These are phyloP conservation scores for Larix sibirica DNA, from an alignment of 83 land plant genomes.

Conservation along the genomic window DNA sequence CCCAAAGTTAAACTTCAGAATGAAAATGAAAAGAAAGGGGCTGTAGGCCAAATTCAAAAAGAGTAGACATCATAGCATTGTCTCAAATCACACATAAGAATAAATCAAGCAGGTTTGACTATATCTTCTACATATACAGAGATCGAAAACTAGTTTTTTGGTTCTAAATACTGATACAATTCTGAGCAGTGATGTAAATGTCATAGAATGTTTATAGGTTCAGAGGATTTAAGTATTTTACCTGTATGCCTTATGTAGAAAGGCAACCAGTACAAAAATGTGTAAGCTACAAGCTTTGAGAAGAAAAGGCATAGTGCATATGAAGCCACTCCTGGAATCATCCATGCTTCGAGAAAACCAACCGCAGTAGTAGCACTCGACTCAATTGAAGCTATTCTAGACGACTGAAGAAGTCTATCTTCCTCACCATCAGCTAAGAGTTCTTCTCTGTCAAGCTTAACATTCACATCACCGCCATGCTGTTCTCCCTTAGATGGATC, in stretches of 20 bases:
- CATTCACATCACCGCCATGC: background rate
- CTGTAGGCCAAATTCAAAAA: too few species aligned
- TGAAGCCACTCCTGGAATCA: constrained; percentile 76
- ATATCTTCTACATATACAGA: background rate
- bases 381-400: background rate
- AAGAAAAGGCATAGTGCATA: constrained; percentile 86
- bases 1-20: background rate
- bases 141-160: background rate
- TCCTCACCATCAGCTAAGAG: background rate
- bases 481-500: background rate
- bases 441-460: constrained; percentile 1
- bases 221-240: constrained; percentile 13
- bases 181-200: too few species aligned
- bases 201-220: background rate
- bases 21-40: too few species aligned
- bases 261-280: constrained; percentile 88
- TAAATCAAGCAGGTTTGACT: too few species aligned
- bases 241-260: constrained; percentile 86
- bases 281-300: constrained; percentile 92
- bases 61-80: too few species aligned
- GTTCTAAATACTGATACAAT: background rate
- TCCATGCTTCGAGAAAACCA: constrained; percentile 85
- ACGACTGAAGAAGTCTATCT: background rate
- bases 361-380: constrained; percentile 34
- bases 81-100: too few species aligned